phyloP scores from a whole-genome alignment of 164 flowering plant genomes.

The Tetracentron sinense region DNA sequence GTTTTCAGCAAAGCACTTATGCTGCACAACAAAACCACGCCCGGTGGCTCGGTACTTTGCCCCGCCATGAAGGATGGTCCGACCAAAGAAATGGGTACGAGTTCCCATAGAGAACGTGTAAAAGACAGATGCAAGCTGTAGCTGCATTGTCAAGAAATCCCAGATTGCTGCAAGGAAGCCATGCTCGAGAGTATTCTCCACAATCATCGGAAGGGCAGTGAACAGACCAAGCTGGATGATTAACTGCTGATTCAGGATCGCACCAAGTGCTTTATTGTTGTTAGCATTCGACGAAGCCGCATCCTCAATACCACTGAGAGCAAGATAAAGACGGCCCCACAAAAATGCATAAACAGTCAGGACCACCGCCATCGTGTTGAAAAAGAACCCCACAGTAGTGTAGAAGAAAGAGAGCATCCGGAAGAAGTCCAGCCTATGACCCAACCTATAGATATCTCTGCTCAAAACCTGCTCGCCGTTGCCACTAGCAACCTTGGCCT shows the following conservation, averaged over 20 bases:
- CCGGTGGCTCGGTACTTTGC: constrained; percentile 98
- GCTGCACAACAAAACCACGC: constrained; percentile 91
- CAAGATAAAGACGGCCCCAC: constrained; percentile 90
- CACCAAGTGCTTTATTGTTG: constrained; percentile 61
- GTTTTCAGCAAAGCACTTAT: constrained; percentile 87
- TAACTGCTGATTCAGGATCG: constrained; percentile 81
- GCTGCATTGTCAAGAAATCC: constrained; percentile 90
- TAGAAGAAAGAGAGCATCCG: constrained; percentile 89
- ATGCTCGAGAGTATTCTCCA: constrained; percentile 79
- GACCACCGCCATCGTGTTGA: constrained; percentile 75
- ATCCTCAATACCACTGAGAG: constrained; percentile 81
- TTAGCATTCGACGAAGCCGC: constrained; percentile 26
- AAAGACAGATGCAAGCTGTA: constrained; percentile 78
- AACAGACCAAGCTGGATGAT: constrained; percentile 82
- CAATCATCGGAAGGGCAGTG: constrained; percentile 91
- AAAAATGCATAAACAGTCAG: constrained; percentile 72
- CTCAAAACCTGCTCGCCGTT: constrained; percentile 94
- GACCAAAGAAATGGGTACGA: constrained; percentile 80
- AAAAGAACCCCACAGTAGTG: constrained; percentile 78
- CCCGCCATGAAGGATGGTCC: constrained; percentile 96
- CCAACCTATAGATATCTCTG: constrained; percentile 86
- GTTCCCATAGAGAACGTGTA: constrained; percentile 95
- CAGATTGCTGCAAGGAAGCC: constrained; percentile 83
- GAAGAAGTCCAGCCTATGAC: constrained; percentile 89
- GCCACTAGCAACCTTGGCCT: constrained; percentile 96